These are phyloP conservation scores for Zygosaccharomyces rouxii DNA, from an alignment of 805 yeast genomes.

Conservation along the genomic window DNA sequence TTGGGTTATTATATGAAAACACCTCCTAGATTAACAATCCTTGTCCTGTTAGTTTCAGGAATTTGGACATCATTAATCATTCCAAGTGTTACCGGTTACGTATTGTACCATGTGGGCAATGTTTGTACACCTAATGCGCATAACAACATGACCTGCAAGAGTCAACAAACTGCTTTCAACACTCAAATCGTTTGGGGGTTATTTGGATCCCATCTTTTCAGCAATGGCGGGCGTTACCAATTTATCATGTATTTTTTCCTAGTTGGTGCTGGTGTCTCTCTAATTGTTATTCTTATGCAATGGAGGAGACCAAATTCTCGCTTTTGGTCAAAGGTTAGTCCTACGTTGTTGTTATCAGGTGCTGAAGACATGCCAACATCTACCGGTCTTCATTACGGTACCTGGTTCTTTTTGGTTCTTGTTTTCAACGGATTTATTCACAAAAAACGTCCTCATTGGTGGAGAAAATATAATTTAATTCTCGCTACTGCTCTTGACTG, in stretches of 20 bases:
- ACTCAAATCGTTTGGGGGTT: conserved; percentile 61
- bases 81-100: conserved; percentile 42
- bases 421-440: conserved; percentile 55
- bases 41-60: conserved; percentile 45
- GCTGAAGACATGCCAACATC: conserved; percentile 65
- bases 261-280: conserved; percentile 48
- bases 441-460: conserved; percentile 57
- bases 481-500: conserved; percentile 63
- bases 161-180: conserved; percentile 44
- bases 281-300: conserved; percentile 39
- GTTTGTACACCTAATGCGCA: conserved; percentile 43
- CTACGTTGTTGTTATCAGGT: conserved; percentile 57
- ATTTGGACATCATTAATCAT: conserved; percentile 43
- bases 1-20: conserved; percentile 61
- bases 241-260: conserved; percentile 56
- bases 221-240: conserved; percentile 46
- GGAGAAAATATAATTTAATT: conserved; percentile 71
- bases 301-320: conserved; percentile 39
- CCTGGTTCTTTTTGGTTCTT: conserved; percentile 52
- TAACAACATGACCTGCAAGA: conserved; percentile 47
- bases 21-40: conserved; percentile 57
- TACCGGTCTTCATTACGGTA: conserved; percentile 58
- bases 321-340: conserved; percentile 44
- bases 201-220: conserved; percentile 59
- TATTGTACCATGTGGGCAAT: conserved; percentile 36